Evolutionary conservation across 192 early-diverging fungal genomes (phyloP).

Genomic region (Gryganskiella cystojenkinii): DNA sequence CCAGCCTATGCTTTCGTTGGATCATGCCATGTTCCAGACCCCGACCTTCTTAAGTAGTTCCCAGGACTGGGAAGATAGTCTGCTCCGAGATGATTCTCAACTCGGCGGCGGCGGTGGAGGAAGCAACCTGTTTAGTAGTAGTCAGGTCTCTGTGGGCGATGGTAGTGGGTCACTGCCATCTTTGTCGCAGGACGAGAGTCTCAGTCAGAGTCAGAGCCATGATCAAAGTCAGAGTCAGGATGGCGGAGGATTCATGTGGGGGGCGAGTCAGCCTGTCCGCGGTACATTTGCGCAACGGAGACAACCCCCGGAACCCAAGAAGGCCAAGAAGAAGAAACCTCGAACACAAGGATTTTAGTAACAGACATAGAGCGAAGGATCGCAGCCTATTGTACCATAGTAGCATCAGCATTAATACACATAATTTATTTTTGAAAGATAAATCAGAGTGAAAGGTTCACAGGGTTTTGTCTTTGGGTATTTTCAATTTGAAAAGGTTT

Average conservation of each 20-base stretch:
- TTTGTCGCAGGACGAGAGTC: background rate
- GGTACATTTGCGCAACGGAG: conserved; percentile 19
- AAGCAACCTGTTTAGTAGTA: background rate
- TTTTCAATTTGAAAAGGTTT: too few species aligned
- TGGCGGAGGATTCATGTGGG: background rate
- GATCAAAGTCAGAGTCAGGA: conserved; percentile 10
- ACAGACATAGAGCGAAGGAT: too few species aligned
- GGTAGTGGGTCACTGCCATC: too few species aligned
- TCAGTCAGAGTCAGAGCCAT: conserved; percentile 13
- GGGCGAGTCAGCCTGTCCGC: conserved; percentile 28
- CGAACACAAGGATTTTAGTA: conserved; percentile 42
- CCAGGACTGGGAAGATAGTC: conserved; percentile 1
- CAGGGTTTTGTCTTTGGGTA: too few species aligned
- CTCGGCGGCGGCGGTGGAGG: too few species aligned
- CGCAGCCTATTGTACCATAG: too few species aligned
- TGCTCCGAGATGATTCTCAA: background rate
- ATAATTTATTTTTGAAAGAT: too few species aligned
- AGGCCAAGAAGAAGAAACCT: conserved; percentile 38
- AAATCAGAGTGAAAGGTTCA: too few species aligned
- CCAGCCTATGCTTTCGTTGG: background rate
- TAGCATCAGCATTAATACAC: too few species aligned
- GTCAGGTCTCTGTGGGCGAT: background rate
- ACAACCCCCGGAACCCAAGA: background rate
- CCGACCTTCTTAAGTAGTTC: background rate
- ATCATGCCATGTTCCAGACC: background rate